phyloP scores from a whole-genome alignment of 768 basidiomycete species.

The Tricholomella constricta region DNA sequence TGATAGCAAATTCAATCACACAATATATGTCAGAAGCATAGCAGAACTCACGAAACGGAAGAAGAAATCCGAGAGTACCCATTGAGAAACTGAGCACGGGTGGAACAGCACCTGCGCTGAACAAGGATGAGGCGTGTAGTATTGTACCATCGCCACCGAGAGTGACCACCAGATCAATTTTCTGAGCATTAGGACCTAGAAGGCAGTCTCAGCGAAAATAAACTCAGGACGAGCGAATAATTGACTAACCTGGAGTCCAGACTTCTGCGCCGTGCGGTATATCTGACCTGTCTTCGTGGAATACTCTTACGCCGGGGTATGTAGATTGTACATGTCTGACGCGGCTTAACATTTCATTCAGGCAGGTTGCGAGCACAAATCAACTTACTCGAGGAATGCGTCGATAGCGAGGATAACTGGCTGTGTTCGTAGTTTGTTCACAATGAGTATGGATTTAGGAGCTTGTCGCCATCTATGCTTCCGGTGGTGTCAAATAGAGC shows the following conservation, averaged over 20 bases:
- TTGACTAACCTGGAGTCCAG: constrained; percentile 61
- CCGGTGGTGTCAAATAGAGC: constrained; percentile 26
- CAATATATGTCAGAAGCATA: neutral
- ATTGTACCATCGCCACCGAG: constrained; percentile 96
- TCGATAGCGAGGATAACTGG: constrained; percentile 78
- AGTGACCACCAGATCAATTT: constrained; percentile 86
- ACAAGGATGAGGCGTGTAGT: constrained; percentile 88
- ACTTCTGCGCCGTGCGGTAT: constrained; percentile 64
- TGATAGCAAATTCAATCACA: constrained; percentile 29
- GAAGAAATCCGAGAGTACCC: constrained; percentile 91
- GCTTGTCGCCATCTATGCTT: constrained; percentile 44
- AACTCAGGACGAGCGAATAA: neutral
- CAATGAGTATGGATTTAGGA: constrained; percentile 69
- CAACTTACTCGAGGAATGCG: constrained; percentile 65
- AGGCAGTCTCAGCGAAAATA: neutral
- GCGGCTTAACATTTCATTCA: neutral
- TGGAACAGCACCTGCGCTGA: constrained; percentile 88
- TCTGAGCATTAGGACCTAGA: constrained; percentile 50
- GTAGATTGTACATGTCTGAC: constrained; percentile 56
- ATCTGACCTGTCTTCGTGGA: constrained; percentile 66
- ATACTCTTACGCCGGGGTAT: constrained; percentile 64
- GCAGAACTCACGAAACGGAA: constrained; percentile 82
- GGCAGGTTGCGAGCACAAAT: neutral
- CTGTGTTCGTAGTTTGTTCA: constrained; percentile 79
- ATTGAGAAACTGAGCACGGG: constrained; percentile 90